Conservation (phyloP, 805 yeast genomes). For the Schwanniomyces pseudopolymorphus region DNA sequence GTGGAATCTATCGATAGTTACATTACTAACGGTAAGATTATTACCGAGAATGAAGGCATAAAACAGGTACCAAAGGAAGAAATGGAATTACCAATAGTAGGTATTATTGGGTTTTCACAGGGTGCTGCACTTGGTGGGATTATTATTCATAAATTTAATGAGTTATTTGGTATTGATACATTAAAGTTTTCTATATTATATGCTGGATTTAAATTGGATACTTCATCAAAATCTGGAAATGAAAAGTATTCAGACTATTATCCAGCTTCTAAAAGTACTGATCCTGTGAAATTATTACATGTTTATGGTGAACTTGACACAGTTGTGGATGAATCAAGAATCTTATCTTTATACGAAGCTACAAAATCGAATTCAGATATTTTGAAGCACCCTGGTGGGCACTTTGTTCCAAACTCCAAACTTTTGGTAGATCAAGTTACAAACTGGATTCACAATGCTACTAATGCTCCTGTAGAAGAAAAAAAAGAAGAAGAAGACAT, state of each 20-base stretch:
- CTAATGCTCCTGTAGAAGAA: conserved; percentile 11
- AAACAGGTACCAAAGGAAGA: conserved; percentile 22
- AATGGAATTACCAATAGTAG: conserved; percentile 64
- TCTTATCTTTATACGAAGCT: conserved; percentile 52
- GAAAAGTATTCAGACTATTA: conserved; percentile 23
- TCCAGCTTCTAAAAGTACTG: conserved; percentile 15
- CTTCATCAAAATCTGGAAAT: conserved; percentile 23
- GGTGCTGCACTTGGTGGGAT: conserved; percentile 89
- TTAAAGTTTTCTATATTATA: conserved; percentile 75
- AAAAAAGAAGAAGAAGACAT: conserved; percentile 24
- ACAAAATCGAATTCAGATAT: conserved; percentile 50
- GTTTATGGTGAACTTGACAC: conserved; percentile 86
- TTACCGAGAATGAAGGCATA: conserved; percentile 25
- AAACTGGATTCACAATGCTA: conserved; percentile 34
- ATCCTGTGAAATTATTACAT: conserved; percentile 51
- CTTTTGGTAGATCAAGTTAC: conserved; percentile 37
- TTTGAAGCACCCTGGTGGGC: conserved; percentile 93
- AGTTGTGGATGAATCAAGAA: conserved; percentile 73
- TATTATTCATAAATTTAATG: conserved; percentile 57
- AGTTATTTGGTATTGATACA: conserved; percentile 44
- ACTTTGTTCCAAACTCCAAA: conserved; percentile 89
- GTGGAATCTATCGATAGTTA: conserved; percentile 48
- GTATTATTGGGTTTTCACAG: conserved; percentile 88
- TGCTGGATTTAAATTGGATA: conserved; percentile 55
- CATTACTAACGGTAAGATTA: conserved; percentile 55